Percentiles rank a stretch among this genome's conserved stretches.
Conservation (phyloP, 2,329 filamentous ascomycete species). For the Nemania diffusa region DNA sequence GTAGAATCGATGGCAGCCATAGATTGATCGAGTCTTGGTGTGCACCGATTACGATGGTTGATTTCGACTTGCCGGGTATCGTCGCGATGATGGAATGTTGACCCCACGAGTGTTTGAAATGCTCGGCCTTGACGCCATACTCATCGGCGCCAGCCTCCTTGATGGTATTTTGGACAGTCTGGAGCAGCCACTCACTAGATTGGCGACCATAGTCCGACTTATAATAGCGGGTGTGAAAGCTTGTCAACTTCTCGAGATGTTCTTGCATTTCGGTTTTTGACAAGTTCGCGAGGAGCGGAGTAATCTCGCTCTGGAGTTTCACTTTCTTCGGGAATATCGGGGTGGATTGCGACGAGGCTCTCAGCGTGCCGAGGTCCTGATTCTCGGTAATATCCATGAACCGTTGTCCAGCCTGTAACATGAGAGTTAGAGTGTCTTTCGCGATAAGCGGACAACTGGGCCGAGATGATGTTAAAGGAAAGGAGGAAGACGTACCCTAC, state of each 20-base stretch:
- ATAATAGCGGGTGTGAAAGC: conserved; percentile 85
- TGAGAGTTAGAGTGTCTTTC: conserved; percentile 33
- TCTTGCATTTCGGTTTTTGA: conserved; percentile 79
- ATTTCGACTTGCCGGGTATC: conserved; percentile 85
- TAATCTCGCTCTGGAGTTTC: conserved; percentile 71
- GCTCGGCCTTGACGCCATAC: conserved; percentile 73
- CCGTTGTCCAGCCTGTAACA: conserved; percentile 76
- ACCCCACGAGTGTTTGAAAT: conserved; percentile 85
- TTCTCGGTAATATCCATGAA: conserved; percentile 96
- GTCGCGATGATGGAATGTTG: conserved; percentile 92
- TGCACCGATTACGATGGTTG: conserved; percentile 87
- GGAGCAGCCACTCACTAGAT: conserved; percentile 87
- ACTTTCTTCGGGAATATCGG: conserved; percentile 76
- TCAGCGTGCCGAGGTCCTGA: conserved; percentile 67
- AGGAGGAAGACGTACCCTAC: conserved; percentile 65
- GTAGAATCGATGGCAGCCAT: conserved; percentile 83
- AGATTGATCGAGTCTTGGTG: conserved; percentile 97
- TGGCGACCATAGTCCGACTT: conserved; percentile 81
- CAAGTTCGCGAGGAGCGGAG: conserved; percentile 73
- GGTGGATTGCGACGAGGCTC: conserved; percentile 51
- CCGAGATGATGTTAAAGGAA: neutral
- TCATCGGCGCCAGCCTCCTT: conserved; percentile 74
- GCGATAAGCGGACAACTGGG: neutral
- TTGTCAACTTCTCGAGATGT: conserved; percentile 81
- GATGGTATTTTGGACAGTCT: conserved; percentile 78